Evolutionary conservation across 331 rosid genomes (phyloP), one percentile per base, ranked within the genome.

Genomic region (Malus hybrid): DNA sequence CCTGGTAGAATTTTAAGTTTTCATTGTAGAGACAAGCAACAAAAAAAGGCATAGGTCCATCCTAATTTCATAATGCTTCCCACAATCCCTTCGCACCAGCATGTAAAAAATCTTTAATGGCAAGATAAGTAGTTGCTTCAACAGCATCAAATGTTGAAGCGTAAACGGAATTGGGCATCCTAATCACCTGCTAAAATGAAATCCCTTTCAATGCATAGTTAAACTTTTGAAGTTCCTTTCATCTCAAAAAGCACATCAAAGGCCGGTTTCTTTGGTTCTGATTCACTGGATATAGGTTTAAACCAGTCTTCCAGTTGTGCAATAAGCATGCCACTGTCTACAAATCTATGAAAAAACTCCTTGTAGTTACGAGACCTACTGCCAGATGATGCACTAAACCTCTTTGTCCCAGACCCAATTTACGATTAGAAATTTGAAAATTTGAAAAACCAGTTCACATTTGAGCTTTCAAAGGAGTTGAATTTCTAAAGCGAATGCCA

Each of bases 121-220:
- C 99, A 80, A 94, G 91, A 84, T 84, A 90, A 70, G 96, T 90
- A 78, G 96, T 94, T 68, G 93, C 96, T 84, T 91, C 98, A 20
- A 86, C 84, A 64, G 89, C 91, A 83, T 92, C 93, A 26, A 95
- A 94, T 55, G 97, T 86, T 56, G 97, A 91, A 79, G 97, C 87
- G 75, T 90, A 85, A 66, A 89, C 85, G 56, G 96, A 90, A 85
- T 82, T 85, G 48, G 98, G 96, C 97, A 94, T 94, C 77, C 97
- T 91, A 67, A 93, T 88, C 80, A 94, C 83, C 85, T 94, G 98
- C 88, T 88, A 97, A 88, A 94, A 94, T 79, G 92, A 80, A 83
- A 94, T 88, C 73, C 98, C 98, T 84, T 94, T 97, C 82, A 94
- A 78, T 73, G 98, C 98, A 84, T 94, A 94, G 78, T 94, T 97